These are phyloP conservation scores for Aciculosporium take DNA, from an alignment of 2,329 filamentous ascomycete species.

Conservation along the genomic window DNA sequence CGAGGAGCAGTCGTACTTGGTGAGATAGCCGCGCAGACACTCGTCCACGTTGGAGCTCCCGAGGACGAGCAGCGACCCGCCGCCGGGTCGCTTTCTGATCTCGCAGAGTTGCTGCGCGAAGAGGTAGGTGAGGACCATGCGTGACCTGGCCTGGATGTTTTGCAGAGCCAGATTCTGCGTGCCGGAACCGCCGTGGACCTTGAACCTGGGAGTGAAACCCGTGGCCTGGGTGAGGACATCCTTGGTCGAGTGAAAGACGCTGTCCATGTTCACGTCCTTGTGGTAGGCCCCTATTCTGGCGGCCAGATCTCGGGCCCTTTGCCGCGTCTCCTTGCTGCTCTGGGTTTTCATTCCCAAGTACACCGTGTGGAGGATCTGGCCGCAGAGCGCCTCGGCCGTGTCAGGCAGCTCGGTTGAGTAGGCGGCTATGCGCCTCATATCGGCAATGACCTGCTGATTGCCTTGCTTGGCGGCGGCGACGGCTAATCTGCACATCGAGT, in stretches of 20 bases:
- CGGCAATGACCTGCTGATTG: slow-evolving; percentile 13
- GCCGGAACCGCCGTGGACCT: slow-evolving; percentile 40
- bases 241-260: slow-evolving; percentile 32
- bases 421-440: slow-evolving; percentile 12
- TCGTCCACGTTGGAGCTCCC: slow-evolving; percentile 17
- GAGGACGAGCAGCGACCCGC: slow-evolving; percentile 14
- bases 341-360: slow-evolving; percentile 52
- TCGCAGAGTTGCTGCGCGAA: slow-evolving; percentile 29
- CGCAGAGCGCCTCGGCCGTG: slow-evolving; percentile 39
- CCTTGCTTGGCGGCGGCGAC: slow-evolving; percentile 31
- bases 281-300: slow-evolving; percentile 57
- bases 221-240: slow-evolving; percentile 44
- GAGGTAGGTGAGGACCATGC: slow-evolving; percentile 35
- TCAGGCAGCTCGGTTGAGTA: slow-evolving; percentile 29
- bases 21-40: slow-evolving; percentile 18
- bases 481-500: slow-evolving; percentile 40
- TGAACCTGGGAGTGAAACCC: slow-evolving; percentile 35
- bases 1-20: slow-evolving; percentile 20
- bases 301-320: slow-evolving; percentile 47
- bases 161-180: slow-evolving; percentile 49
- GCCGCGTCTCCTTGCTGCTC: slow-evolving; percentile 50
- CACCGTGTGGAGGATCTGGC: slow-evolving; percentile 24
- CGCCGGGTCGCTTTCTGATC: slow-evolving; percentile 11
- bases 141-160: slow-evolving; percentile 49
- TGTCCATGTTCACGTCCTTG: slow-evolving; percentile 58